Evolutionary conservation across 208 protist species (phyloP).

Genomic region (Porcisia hertigi): DNA sequence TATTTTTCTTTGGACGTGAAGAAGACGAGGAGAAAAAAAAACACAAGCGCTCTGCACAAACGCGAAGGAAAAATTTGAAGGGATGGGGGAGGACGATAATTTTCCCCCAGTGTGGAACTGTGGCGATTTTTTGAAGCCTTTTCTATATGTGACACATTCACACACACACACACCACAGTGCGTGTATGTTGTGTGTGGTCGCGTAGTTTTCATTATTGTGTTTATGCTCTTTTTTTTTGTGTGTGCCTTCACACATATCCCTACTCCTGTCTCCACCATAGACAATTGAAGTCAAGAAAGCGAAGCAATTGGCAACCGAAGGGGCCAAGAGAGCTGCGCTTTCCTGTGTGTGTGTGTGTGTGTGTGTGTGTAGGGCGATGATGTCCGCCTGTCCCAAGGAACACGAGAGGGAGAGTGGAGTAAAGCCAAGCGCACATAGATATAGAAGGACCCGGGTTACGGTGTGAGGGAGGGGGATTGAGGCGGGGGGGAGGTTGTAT

Average conservation of each 20-base stretch:
- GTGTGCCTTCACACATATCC: constrained; percentile 1
- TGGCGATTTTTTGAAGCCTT: too few relatives aligned
- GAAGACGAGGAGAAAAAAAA: too few relatives aligned
- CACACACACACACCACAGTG: too few relatives aligned
- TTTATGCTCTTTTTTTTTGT: background rate
- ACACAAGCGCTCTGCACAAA: too few relatives aligned
- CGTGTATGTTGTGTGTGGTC: background rate
- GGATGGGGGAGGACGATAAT: too few relatives aligned
- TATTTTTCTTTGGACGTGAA: too few relatives aligned
- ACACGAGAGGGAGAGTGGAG: background rate
- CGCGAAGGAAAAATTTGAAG: too few relatives aligned
- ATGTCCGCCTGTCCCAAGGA: background rate
- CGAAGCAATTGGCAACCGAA: background rate
- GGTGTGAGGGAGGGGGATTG: background rate
- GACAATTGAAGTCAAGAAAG: constrained; percentile 6
- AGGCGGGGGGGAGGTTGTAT: background rate
- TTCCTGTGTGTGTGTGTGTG: background rate
- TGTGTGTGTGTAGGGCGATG: background rate
- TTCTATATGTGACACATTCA: too few relatives aligned
- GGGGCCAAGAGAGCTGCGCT: background rate
- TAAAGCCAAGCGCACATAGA: background rate
- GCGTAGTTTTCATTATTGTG: background rate
- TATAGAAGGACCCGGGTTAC: background rate
- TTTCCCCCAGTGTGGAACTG: too few relatives aligned
- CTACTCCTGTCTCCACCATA: background rate